Evolutionary conservation across 2,329 filamentous ascomycete species (phyloP).

Genomic region (Pseudohalonectria lignicola): DNA sequence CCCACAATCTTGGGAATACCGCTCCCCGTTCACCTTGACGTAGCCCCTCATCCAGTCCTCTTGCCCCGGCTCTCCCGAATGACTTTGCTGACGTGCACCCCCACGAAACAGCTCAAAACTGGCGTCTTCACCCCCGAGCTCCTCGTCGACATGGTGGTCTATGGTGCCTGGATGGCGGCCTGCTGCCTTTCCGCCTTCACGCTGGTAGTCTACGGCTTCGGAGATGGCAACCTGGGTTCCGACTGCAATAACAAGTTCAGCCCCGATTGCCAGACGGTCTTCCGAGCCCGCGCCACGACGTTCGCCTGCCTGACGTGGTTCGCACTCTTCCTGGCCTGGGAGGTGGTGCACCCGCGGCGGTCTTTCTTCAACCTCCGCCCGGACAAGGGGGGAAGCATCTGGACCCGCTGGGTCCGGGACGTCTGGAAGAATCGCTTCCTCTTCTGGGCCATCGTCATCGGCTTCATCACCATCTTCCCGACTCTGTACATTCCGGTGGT

Average conservation of each 20-base stretch:
- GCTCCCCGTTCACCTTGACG: no score
- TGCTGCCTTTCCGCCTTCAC: conserved; percentile 4
- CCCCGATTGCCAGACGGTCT: conserved; percentile 40
- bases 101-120: conserved; percentile 18
- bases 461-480: conserved; percentile 20
- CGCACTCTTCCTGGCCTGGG: conserved; percentile 58
- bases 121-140: conserved; percentile 50
- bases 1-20: no score
- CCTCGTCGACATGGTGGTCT: conserved; percentile 47
- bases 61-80: no score
- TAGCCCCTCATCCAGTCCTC: no score
- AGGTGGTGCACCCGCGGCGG: conserved; percentile 52
- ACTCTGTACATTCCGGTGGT: conserved; percentile 36
- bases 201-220: conserved; percentile 23
- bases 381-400: conserved; percentile 25
- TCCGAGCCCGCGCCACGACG: conserved; percentile 53
- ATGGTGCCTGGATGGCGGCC: conserved; percentile 25
- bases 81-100: neutral
- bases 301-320: conserved; percentile 59
- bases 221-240: conserved; percentile 32
- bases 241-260: conserved; percentile 41
- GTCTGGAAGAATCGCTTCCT: conserved; percentile 54
- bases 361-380: conserved; percentile 57
- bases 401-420: conserved; percentile 47
- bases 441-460: conserved; percentile 36